These are phyloP conservation scores for Prunus davidiana DNA, from an alignment of 306 rosid species.

Conservation along the genomic window DNA sequence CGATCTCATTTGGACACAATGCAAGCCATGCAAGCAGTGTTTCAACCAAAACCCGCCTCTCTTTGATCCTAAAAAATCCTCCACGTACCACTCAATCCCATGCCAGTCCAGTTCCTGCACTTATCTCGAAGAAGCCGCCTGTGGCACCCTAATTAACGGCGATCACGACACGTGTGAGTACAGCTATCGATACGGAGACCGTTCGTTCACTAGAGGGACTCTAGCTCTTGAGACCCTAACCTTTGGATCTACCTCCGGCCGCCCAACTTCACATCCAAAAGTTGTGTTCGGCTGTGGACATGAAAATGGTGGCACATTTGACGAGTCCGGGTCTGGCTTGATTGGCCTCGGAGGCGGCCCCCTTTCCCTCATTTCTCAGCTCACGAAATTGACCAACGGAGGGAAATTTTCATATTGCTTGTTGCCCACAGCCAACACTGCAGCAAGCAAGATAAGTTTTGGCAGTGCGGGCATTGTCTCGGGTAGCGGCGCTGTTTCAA, in stretches of 20 bases:
- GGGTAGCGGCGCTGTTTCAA: constrained; percentile 21
- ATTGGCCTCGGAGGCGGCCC: constrained; percentile 53
- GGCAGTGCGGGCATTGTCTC: constrained; percentile 32
- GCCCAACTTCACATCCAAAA: not conserved
- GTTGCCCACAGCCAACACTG: not conserved
- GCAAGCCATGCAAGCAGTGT: constrained; percentile 49
- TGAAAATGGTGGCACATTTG: constrained; percentile 38
- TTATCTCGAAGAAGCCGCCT: not conserved
- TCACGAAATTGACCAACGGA: constrained; percentile 6
- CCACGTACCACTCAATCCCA: constrained; percentile 28
- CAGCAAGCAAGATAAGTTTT: constrained; percentile 43
- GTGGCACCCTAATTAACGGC: not conserved
- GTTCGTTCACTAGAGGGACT: constrained; percentile 36
- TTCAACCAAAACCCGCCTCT: constrained; percentile 44
- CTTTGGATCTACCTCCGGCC: constrained; percentile 4
- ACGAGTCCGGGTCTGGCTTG: constrained; percentile 33
- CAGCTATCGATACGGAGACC: constrained; percentile 38
- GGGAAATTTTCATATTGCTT: constrained; percentile 57
- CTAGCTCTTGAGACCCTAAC: constrained; percentile 44
- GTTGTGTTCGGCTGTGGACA: constrained; percentile 48
- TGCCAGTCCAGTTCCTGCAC: constrained; percentile 30
- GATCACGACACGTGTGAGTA: constrained; percentile 19
- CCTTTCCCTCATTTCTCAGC: constrained; percentile 55
- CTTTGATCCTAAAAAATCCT: constrained; percentile 41
- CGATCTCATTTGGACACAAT: constrained; percentile 63